These are phyloP conservation scores for Fusarium palustre DNA, from an alignment of 2,329 filamentous ascomycete genomes.

Conservation along the genomic window DNA sequence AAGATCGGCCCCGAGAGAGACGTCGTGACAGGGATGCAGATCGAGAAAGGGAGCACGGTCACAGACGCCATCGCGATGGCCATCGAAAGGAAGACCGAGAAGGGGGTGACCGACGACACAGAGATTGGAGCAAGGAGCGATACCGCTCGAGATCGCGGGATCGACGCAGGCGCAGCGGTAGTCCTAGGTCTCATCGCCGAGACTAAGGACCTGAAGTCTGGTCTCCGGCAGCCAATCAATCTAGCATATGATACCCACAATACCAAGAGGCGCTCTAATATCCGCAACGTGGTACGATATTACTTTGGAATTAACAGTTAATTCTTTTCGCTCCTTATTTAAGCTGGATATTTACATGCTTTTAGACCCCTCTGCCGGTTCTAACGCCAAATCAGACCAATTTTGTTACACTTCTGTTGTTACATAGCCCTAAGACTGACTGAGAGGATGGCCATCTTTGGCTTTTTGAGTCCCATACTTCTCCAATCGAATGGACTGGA, in stretches of 20 bases:
- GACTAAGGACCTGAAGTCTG: constrained; percentile 8
- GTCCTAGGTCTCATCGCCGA: constrained; percentile 25
- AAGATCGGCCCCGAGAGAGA: constrained; percentile 22
- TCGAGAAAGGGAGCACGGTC: constrained; percentile 23
- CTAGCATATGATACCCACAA: constrained; percentile 29
- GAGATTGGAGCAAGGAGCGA: constrained; percentile 41
- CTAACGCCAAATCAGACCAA: constrained; percentile 29
- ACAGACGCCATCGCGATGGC: constrained; percentile 27
- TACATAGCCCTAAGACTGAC: constrained; percentile 19
- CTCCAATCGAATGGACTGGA: constrained; percentile 55
- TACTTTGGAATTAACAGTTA: constrained; percentile 10
- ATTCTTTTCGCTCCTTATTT: background rate
- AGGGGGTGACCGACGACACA: constrained; percentile 30
- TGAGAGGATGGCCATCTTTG: constrained; percentile 50
- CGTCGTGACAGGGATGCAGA: constrained; percentile 14
- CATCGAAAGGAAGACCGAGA: constrained; percentile 22
- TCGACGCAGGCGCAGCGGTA: constrained; percentile 30
- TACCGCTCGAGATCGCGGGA: constrained; percentile 41
- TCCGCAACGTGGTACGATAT: background rate
- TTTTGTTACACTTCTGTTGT: constrained; percentile 21
- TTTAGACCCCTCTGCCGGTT: constrained; percentile 12
- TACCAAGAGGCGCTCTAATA: background rate
- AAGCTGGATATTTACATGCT: constrained; percentile 6
- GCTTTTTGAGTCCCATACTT: constrained; percentile 56
- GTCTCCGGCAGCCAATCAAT: background rate